phyloP scores from a whole-genome alignment of 371 early-diverging fungal genomes.

The Mortierella polycephala region DNA sequence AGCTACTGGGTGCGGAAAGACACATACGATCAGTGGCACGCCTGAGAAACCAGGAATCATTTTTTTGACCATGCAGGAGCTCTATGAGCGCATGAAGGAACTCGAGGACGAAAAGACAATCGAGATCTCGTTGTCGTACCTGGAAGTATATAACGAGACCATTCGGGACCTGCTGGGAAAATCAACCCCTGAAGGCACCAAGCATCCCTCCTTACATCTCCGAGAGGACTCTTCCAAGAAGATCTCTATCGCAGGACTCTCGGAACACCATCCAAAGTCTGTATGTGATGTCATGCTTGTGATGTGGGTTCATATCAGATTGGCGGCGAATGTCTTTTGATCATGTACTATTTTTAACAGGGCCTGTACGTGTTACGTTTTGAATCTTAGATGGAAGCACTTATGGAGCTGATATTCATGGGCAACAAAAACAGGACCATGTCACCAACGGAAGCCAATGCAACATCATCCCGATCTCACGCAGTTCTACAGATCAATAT shows the following conservation, averaged over 20 bases:
- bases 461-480: constrained; percentile 85
- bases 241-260: constrained; percentile 68
- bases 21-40: constrained; percentile 76
- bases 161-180: constrained; percentile 84
- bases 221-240: constrained; percentile 77
- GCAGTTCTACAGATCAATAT: constrained; percentile 91
- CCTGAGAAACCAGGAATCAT: constrained; percentile 81
- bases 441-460: constrained; percentile 84
- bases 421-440: constrained; percentile 78
- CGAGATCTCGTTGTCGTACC: constrained; percentile 77
- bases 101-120: constrained; percentile 60
- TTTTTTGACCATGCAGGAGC: constrained; percentile 75
- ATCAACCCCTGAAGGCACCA: constrained; percentile 38
- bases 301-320: too few species aligned
- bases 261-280: constrained; percentile 56
- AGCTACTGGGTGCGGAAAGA: constrained; percentile 88
- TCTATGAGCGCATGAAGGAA: constrained; percentile 69
- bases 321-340: too few species aligned
- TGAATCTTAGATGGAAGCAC: constrained; percentile 57
- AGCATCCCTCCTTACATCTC: constrained; percentile 62
- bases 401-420: constrained; percentile 63
- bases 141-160: constrained; percentile 97
- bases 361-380: too few species aligned
- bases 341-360: too few species aligned
- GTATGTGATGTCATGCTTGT: constrained; percentile 13